Evolutionary conservation across 2,329 filamentous ascomycete genomes (phyloP).

Genomic region (Chalara sp.): DNA sequence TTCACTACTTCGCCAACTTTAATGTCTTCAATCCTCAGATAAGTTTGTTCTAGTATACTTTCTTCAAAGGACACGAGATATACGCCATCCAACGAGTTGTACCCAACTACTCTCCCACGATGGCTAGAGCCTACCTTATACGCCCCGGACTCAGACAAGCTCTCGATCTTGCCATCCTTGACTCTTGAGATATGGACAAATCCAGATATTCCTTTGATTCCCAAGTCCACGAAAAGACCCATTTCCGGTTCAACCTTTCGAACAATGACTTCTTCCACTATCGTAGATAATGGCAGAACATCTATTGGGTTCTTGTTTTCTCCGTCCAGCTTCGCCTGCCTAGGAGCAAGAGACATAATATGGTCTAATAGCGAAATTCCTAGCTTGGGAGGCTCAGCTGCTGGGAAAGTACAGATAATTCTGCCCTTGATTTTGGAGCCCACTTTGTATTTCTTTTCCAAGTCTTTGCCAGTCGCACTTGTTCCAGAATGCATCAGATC

Average conservation of each 20-base stretch:
- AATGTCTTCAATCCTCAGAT: slow-evolving; percentile 87
- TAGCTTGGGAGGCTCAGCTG: slow-evolving; percentile 71
- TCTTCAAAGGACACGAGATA: slow-evolving; percentile 82
- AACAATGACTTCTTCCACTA: slow-evolving; percentile 72
- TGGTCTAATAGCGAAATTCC: slow-evolving; percentile 88
- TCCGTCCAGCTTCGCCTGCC: slow-evolving; percentile 37
- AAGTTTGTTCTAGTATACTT: slow-evolving; percentile 77
- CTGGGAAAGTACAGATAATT: slow-evolving; percentile 81
- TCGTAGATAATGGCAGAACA: slow-evolving; percentile 62
- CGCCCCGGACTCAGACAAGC: slow-evolving; percentile 68
- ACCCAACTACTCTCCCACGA: slow-evolving; percentile 75
- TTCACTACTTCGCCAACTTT: slow-evolving; percentile 73
- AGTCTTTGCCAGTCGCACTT: slow-evolving; percentile 59
- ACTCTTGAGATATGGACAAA: slow-evolving; percentile 95
- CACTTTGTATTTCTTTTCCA: slow-evolving; percentile 73
- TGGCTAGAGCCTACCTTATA: slow-evolving; percentile 76
- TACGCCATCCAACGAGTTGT: slow-evolving; percentile 79
- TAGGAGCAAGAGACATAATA: slow-evolving; percentile 53
- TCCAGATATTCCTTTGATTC: slow-evolving; percentile 60
- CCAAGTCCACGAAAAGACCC: slow-evolving; percentile 74
- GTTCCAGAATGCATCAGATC: slow-evolving; percentile 84
- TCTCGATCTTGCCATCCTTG: slow-evolving; percentile 83
- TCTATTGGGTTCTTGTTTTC: slow-evolving; percentile 44
- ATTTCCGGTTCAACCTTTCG: slow-evolving; percentile 72
- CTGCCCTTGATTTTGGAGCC: slow-evolving; percentile 80